phyloP scores from a whole-genome alignment of 2,329 filamentous ascomycete genomes.

The Colletotrichum sp. region DNA sequence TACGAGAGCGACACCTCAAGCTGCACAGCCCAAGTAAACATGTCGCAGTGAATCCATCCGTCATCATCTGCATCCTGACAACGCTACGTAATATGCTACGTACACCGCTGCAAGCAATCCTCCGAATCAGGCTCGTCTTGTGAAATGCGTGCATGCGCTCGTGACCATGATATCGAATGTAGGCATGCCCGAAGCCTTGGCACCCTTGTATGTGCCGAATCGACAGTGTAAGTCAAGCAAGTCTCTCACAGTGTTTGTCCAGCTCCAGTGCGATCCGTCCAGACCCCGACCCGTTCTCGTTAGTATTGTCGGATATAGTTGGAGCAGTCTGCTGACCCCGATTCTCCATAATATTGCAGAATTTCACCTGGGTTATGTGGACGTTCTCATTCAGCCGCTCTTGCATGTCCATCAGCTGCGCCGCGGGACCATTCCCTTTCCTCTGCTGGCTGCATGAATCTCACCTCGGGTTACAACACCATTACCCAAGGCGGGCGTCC shows the following conservation, averaged over 20 bases:
- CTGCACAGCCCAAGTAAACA: too few relatives aligned
- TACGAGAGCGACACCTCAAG: too few relatives aligned
- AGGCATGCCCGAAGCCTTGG: constrained; percentile 9
- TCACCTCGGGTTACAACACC: not conserved
- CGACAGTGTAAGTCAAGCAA: not conserved
- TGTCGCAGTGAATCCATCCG: not conserved
- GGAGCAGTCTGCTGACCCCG: constrained; percentile 10
- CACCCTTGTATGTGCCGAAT: not conserved
- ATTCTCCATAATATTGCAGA: not conserved
- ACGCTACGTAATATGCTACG: not conserved
- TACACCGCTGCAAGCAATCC: not conserved
- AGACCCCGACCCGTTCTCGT: not conserved
- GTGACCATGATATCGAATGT: not conserved
- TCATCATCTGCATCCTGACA: not conserved
- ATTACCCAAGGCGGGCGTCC: not conserved
- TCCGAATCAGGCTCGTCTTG: not conserved
- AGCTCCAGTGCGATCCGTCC: not conserved
- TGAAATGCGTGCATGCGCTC: not conserved
- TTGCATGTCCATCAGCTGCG: not conserved
- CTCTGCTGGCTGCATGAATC: not conserved
- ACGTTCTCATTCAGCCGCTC: not conserved
- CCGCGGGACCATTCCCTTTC: not conserved
- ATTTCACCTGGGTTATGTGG: not conserved
- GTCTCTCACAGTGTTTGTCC: constrained; percentile 13
- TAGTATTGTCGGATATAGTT: not conserved